phyloP scores from a whole-genome alignment of 257 asterid species.

The Solanum chaucha region DNA sequence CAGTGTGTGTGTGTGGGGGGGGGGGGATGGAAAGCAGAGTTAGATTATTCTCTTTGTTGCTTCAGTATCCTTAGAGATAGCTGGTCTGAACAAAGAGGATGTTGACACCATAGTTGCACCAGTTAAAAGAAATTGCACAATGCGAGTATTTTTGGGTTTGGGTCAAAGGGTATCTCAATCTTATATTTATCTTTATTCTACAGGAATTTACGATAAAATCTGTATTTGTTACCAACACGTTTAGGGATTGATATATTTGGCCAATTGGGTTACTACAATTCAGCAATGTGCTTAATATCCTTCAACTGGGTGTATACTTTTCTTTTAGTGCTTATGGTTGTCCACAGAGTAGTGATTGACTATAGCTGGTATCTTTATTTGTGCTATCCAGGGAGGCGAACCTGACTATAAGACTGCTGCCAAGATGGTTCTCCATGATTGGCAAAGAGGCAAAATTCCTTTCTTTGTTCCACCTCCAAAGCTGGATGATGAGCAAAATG shows the following conservation, averaged over 20 bases:
- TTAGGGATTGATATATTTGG: not conserved
- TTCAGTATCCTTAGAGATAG: not conserved
- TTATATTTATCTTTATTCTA: not conserved
- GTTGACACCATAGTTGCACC: not conserved
- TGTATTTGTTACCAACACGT: not conserved
- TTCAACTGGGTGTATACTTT: not conserved
- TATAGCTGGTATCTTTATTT: not conserved
- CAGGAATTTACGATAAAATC: not conserved
- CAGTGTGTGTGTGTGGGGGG: not conserved
- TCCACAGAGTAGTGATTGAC: not conserved
- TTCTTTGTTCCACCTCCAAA: slow-evolving; percentile 74
- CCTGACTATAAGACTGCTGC: slow-evolving; percentile 84
- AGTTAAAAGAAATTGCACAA: not conserved
- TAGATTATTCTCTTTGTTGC: not conserved
- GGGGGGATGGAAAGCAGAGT: not conserved
- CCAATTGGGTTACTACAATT: not conserved
- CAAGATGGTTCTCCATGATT: slow-evolving; percentile 87
- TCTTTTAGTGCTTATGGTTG: not conserved
- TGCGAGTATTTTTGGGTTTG: not conserved
- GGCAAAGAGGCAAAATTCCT: slow-evolving; percentile 92
- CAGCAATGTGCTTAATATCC: not conserved
- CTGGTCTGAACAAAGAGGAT: not conserved
- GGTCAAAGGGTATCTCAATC: not conserved
- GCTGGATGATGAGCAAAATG: slow-evolving; percentile 32
- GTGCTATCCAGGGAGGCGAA: slow-evolving; percentile 70